Evolutionary conservation across 176 grass and related monocot genomes (phyloP), one percentile per base, ranked within the genome.

Genomic region (Raddia guianensis): DNA sequence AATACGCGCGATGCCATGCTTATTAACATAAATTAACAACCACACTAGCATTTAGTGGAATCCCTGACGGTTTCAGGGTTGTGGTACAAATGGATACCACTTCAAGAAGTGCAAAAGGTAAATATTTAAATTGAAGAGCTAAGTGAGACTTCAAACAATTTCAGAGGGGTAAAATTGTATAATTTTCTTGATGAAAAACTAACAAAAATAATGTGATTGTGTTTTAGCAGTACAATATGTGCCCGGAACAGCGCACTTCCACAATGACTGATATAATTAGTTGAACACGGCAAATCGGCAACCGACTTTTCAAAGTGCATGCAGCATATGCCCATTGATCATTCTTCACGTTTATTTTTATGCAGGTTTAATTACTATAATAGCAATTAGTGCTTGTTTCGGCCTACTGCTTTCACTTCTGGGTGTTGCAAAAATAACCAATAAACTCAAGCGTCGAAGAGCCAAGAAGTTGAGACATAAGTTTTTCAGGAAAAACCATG

Each of bases 401-500:
- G 74, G 89, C 0, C 9, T 87, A 37, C 21, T 90, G 4, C 43
- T 79, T 68, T 58, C 84, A 52, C 9, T 82, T 42, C n/a, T 82
- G 1, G 71, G 81, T 63, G 14, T 72, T 42, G 4, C 56, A 8
- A 82, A 64, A 70, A 82, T 87, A 37, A 71, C 40, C 4, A 82
- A 64, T 0, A 82, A 16, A 33, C 52, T 91, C 64, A 80, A 80
- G 5, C 49, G 52, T 35, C 14, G 8, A 76, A 87, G 58, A 53
- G 27, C 52, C 7, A 80, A 42, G 5, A 88, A 67, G 70, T 12
- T 82, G 59, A 82, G 70, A 49, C 44, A 73, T 9, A 78, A 62
- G 6, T 82, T 74, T 46, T 91, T 91, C 64, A 88, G 68, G 54
- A 79, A 59, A 78, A 91, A 91, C 6, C 86, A 84, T 16, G 89